Conservation (phyloP, 768 basidiomycete species). For the Hericium coralloides region DNA sequence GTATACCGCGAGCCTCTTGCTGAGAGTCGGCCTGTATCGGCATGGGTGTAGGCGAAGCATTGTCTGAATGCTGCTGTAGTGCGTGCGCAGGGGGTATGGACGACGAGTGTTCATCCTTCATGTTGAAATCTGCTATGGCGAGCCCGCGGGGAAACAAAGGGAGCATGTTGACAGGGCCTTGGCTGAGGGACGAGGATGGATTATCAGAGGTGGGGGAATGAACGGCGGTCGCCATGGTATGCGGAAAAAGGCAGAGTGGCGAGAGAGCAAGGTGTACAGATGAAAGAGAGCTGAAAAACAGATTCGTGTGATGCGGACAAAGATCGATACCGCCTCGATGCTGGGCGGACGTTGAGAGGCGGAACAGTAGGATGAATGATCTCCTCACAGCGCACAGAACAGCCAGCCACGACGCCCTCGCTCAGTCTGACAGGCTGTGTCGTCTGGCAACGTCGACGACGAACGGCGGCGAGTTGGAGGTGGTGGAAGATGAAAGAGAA, state of each 20-base stretch:
- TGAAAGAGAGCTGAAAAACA: background rate
- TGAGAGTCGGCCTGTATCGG: no score
- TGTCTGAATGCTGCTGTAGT: background rate
- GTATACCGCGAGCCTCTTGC: no score
- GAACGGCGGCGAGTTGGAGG: background rate
- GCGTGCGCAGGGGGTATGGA: constrained; percentile 20
- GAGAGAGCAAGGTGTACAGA: background rate
- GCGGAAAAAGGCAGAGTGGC: background rate
- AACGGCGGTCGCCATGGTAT: constrained; percentile 19
- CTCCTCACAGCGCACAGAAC: background rate
- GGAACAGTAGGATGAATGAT: background rate
- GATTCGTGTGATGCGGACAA: background rate
- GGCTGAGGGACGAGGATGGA: constrained; percentile 11
- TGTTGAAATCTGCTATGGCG: constrained; percentile 49
- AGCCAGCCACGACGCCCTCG: no score
- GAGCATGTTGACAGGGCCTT: constrained; percentile 25
- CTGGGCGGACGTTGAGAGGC: background rate
- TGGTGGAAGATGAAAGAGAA: background rate
- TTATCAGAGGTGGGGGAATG: constrained; percentile 15
- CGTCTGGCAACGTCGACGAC: background rate
- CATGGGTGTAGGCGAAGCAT: no score
- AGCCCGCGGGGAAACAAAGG: constrained; percentile 44
- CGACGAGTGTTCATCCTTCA: constrained; percentile 51
- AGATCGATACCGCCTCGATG: background rate
- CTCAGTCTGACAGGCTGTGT: no score